A percentile compares a stretch with the other conserved stretches of the same genome.
phyloP scores from a whole-genome alignment of 768 basidiomycete genomes.

The Crepidotus variabilis region DNA sequence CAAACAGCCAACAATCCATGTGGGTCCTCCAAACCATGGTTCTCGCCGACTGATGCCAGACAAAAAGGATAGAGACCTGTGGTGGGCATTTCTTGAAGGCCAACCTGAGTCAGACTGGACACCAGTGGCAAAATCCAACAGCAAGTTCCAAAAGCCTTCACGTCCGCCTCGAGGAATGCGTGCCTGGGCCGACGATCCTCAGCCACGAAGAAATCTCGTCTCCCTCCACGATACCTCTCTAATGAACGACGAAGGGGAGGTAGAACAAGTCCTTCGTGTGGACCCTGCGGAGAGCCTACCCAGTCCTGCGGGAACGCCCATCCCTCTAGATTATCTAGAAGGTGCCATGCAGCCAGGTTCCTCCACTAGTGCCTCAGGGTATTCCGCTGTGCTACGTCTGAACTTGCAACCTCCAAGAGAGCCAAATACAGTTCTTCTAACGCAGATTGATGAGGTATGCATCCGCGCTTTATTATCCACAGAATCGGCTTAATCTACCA shows the following conservation, averaged over 20 bases:
- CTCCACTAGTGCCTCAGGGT: background rate
- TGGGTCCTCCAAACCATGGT: slow-evolving; percentile 27
- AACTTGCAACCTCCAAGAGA: slow-evolving; percentile 38
- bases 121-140: slow-evolving; percentile 41
- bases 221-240: slow-evolving; percentile 23
- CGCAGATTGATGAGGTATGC: slow-evolving; percentile 64
- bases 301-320: slow-evolving; percentile 37
- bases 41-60: slow-evolving; percentile 52
- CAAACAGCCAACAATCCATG: slow-evolving; percentile 54
- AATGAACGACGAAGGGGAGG: slow-evolving; percentile 40
- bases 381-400: background rate
- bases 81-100: slow-evolving; percentile 79
- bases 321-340: slow-evolving; percentile 24
- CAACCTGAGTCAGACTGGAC: slow-evolving; percentile 68
- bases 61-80: slow-evolving; percentile 66
- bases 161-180: slow-evolving; percentile 28
- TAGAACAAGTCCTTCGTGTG: slow-evolving; percentile 30
- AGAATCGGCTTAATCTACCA: slow-evolving; percentile 12
- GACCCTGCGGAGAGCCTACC: slow-evolving; percentile 35
- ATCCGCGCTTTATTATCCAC: slow-evolving; percentile 3
- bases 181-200: slow-evolving; percentile 30
- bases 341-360: slow-evolving; percentile 14
- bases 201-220: slow-evolving; percentile 8
- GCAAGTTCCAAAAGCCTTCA: slow-evolving; percentile 18
- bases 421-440: slow-evolving; percentile 54